Evolutionary conservation across 768 basidiomycete species (phyloP).

Genomic region (Tephrocybe sp.): DNA sequence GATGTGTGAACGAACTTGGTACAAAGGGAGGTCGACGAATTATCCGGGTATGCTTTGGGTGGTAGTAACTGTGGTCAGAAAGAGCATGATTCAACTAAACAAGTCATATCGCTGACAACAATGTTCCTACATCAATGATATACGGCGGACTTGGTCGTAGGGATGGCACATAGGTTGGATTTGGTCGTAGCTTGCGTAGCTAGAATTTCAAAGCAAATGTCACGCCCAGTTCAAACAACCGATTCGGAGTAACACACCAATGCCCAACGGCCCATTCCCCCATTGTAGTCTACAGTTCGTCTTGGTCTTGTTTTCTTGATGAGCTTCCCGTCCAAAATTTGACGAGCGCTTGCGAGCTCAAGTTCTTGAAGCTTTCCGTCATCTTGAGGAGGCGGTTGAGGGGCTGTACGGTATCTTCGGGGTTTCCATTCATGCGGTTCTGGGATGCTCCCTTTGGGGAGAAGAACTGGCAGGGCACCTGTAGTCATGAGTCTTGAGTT

Average conservation of each 20-base stretch:
- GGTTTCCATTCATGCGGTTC: constrained; percentile 74
- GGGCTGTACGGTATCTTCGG: constrained; percentile 62
- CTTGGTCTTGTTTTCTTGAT: constrained; percentile 91
- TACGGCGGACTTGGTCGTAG: constrained; percentile 86
- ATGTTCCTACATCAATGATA: constrained; percentile 74
- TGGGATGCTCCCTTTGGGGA: constrained; percentile 43
- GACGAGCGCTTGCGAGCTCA: constrained; percentile 72
- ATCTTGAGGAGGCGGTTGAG: constrained; percentile 76
- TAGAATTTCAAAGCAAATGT: constrained; percentile 24
- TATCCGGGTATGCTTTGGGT: constrained; percentile 87
- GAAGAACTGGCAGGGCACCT: constrained; percentile 47
- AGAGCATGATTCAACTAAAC: constrained; percentile 15
- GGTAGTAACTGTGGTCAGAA: constrained; percentile 70
- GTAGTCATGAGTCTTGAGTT: constrained; percentile 3
- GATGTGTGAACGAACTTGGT: constrained; percentile 98
- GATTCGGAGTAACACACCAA: constrained; percentile 48
- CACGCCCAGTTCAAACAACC: not conserved
- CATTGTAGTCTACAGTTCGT: constrained; percentile 93
- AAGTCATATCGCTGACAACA: constrained; percentile 16
- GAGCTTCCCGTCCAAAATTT: constrained; percentile 74
- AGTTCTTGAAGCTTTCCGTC: constrained; percentile 74
- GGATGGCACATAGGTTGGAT: constrained; percentile 69
- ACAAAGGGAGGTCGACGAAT: constrained; percentile 90
- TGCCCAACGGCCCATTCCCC: constrained; percentile 82
- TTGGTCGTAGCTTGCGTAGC: constrained; percentile 78